Percentiles rank a stretch among this genome's conserved stretches.
phyloP scores from a whole-genome alignment of 495 filamentous ascomycete species.

The Lophiotrema nucula region DNA sequence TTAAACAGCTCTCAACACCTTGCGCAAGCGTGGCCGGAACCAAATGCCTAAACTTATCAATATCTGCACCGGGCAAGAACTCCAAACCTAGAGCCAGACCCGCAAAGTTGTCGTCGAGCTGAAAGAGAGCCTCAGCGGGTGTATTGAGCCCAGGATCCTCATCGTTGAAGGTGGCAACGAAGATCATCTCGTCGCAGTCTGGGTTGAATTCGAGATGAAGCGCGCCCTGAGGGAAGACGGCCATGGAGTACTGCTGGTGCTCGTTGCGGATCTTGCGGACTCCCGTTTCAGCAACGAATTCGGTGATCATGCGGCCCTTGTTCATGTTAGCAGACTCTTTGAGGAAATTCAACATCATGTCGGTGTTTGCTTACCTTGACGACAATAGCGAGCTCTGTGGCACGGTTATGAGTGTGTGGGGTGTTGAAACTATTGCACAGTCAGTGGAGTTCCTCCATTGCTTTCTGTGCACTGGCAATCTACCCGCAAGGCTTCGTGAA shows the following conservation, averaged over 20 bases:
- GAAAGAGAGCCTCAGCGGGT: background rate
- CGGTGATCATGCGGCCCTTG: slow-evolving; percentile 5
- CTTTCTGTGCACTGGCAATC: background rate
- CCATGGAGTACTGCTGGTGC: slow-evolving; percentile 6
- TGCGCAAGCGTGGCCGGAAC: slow-evolving; percentile 3
- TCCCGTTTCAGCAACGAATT: slow-evolving; percentile 5
- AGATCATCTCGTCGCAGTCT: slow-evolving; percentile 5
- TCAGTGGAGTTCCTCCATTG: background rate
- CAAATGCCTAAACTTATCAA: slow-evolving; percentile 1
- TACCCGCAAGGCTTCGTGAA: slow-evolving; percentile 8
- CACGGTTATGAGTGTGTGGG: slow-evolving; percentile 10
- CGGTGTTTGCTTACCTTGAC: background rate
- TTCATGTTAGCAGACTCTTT: background rate
- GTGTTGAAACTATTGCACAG: slow-evolving; percentile 1
- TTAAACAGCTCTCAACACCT: no score
- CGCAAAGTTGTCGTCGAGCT: slow-evolving; percentile 3
- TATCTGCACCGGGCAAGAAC: slow-evolving; percentile 4
- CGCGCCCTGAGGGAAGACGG: slow-evolving; percentile 5
- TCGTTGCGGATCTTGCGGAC: slow-evolving; percentile 7
- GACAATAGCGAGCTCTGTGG: slow-evolving; percentile 6
- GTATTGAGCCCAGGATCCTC: slow-evolving; percentile 5
- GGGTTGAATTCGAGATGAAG: slow-evolving; percentile 5
- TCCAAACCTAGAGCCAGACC: slow-evolving; percentile 3
- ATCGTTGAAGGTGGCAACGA: slow-evolving; percentile 5
- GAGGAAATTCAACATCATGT: no score